These are phyloP conservation scores for Solanum pennellii DNA, from an alignment of 257 asterid genomes.

Conservation along the genomic window DNA sequence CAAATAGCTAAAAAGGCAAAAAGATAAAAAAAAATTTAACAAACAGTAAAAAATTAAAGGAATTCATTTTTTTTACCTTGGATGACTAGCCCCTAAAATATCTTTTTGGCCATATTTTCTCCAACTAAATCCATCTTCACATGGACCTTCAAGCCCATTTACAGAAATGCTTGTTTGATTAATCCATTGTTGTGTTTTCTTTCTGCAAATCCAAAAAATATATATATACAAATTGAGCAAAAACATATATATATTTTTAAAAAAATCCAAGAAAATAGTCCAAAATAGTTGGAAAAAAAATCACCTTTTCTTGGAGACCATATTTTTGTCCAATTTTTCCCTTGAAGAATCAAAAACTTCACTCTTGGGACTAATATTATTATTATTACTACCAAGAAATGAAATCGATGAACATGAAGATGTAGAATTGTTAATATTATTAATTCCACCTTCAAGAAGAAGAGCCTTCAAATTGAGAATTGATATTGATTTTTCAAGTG, in stretches of 20 bases:
- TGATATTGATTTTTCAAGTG: slow-evolving; percentile 56
- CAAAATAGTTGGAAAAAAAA: neutral
- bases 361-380: slow-evolving; percentile 20
- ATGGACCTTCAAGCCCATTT: slow-evolving; percentile 36
- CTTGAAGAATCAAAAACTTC: slow-evolving; percentile 25
- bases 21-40: neutral
- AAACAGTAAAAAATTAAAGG: neutral
- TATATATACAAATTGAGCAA: neutral
- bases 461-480: slow-evolving; percentile 21
- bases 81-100: slow-evolving; percentile 63
- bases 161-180: slow-evolving; percentile 34
- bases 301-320: slow-evolving; percentile 52
- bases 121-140: slow-evolving; percentile 71
- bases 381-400: neutral
- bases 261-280: neutral
- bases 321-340: slow-evolving; percentile 7
- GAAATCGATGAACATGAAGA: neutral
- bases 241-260: neutral
- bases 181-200: slow-evolving; percentile 40
- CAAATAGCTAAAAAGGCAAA: neutral
- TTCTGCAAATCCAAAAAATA: slow-evolving; percentile 34
- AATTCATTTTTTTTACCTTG: slow-evolving; percentile 38
- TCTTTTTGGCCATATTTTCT: slow-evolving; percentile 91
- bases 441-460: slow-evolving; percentile 11
- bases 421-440: neutral